Conservation (phyloP, 768 basidiomycete genomes). For the Gautieria morchelliformis region DNA sequence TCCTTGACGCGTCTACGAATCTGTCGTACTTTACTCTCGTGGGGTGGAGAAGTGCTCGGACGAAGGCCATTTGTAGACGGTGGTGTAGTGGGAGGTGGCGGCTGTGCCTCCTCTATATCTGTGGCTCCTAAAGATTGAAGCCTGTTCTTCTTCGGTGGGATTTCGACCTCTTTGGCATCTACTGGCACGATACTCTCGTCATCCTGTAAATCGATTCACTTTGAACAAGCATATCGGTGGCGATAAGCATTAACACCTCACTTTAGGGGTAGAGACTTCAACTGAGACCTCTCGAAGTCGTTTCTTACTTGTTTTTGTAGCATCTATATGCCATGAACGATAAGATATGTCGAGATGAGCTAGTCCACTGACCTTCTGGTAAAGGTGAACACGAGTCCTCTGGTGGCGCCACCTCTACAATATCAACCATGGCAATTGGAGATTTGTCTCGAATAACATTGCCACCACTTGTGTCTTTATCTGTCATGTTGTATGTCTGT, state of each 20-base stretch:
- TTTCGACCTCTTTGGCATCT: neutral
- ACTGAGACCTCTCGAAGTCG: slow-evolving; percentile 5
- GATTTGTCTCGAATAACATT: neutral
- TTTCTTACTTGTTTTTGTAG: slow-evolving; percentile 4
- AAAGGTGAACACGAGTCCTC: slow-evolving; percentile 5
- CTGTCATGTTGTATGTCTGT: neutral
- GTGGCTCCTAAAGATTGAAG: slow-evolving; percentile 12
- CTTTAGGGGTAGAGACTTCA: neutral
- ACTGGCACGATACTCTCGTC: neutral
- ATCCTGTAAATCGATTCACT: neutral
- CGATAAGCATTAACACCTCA: neutral
- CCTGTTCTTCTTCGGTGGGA: slow-evolving; percentile 8
- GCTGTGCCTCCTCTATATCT: slow-evolving; percentile 13
- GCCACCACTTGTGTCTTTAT: neutral
- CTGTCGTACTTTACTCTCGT: slow-evolving; percentile 71
- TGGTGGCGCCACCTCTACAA: neutral
- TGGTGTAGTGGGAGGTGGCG: slow-evolving; percentile 20
- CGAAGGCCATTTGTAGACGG: slow-evolving; percentile 15
- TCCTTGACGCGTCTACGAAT: slow-evolving; percentile 76
- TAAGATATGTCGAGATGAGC: neutral
- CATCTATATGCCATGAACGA: neutral
- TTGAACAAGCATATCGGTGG: neutral
- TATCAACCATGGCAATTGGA: neutral
- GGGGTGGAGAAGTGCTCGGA: slow-evolving; percentile 53
- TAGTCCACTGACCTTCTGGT: slow-evolving; percentile 2